A percentile compares a stretch with the other conserved stretches of the same genome.
These are phyloP conservation scores for Aspergillus persii DNA, from an alignment of 2,329 filamentous ascomycete genomes.

Conservation along the genomic window DNA sequence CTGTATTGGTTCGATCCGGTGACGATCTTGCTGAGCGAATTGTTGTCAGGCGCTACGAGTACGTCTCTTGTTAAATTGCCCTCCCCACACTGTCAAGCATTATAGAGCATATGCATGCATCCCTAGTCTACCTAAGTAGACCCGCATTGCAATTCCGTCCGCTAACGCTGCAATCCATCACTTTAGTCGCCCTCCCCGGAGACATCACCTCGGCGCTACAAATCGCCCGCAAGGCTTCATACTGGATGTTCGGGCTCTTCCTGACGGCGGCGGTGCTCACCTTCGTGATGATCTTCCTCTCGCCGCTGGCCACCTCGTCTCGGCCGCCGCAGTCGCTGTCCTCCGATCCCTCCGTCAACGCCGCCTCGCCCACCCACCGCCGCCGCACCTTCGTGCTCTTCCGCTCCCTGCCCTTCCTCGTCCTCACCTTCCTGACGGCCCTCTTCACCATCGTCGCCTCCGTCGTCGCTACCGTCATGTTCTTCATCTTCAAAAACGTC, in stretches of 20 bases:
- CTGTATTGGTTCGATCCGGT: conserved; percentile 94
- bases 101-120: neutral
- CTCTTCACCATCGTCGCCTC: conserved; percentile 68
- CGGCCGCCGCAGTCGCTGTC: conserved; percentile 35
- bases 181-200: conserved; percentile 68
- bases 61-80: conserved; percentile 26
- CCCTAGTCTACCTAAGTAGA: too few species aligned
- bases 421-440: conserved; percentile 66
- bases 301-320: conserved; percentile 51
- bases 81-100: neutral
- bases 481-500: conserved; percentile 74
- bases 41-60: conserved; percentile 78
- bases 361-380: conserved; percentile 33
- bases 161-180: too few species aligned
- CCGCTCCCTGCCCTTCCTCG: conserved; percentile 63
- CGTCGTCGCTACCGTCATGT: conserved; percentile 78
- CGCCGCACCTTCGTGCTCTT: conserved; percentile 37
- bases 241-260: conserved; percentile 90
- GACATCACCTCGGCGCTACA: conserved; percentile 70
- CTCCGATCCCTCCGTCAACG: conserved; percentile 26
- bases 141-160: too few species aligned
- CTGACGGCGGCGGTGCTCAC: conserved; percentile 67
- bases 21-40: conserved; percentile 72
- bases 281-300: conserved; percentile 68
- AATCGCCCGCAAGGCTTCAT: conserved; percentile 70